A percentile compares a stretch with the other conserved stretches of the same genome.
These are phyloP conservation scores for Rhamnella rubrinervis DNA, from an alignment of 331 rosid species.

Conservation along the genomic window DNA sequence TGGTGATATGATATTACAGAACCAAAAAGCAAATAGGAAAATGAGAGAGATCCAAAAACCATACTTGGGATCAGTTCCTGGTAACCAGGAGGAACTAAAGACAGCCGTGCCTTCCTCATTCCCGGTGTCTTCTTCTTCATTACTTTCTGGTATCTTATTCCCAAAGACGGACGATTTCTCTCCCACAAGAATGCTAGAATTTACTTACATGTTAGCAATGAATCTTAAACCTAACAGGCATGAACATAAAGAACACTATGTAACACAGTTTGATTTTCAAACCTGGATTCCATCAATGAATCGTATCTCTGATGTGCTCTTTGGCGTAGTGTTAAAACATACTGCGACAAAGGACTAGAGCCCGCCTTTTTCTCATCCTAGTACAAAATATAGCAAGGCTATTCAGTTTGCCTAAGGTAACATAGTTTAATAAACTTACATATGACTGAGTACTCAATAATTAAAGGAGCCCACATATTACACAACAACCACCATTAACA, in stretches of 20 bases:
- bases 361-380: constrained; percentile 70
- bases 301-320: constrained; percentile 57
- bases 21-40: constrained; percentile 14
- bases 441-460: not conserved
- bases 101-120: constrained; percentile 54
- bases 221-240: constrained; percentile 19
- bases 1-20: constrained; percentile 1
- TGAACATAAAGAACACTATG: constrained; percentile 14
- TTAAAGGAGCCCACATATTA: not conserved
- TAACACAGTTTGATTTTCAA: constrained; percentile 15
- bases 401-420: constrained; percentile 7
- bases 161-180: constrained; percentile 65
- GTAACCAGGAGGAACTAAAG: constrained; percentile 90
- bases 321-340: constrained; percentile 47
- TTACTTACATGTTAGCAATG: constrained; percentile 31
- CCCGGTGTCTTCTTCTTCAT: constrained; percentile 42
- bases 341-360: constrained; percentile 67
- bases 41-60: constrained; percentile 20
- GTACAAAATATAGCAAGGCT: not conserved
- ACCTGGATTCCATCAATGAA: constrained; percentile 77
- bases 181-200: constrained; percentile 74
- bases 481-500: not conserved
- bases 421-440: not conserved
- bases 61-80: constrained; percentile 74
- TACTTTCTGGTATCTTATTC: constrained; percentile 48